Percentiles rank a stretch among this genome's conserved stretches.
These are phyloP conservation scores for Westerdykella ornata DNA, from an alignment of 2,329 filamentous ascomycete genomes.

Conservation along the genomic window DNA sequence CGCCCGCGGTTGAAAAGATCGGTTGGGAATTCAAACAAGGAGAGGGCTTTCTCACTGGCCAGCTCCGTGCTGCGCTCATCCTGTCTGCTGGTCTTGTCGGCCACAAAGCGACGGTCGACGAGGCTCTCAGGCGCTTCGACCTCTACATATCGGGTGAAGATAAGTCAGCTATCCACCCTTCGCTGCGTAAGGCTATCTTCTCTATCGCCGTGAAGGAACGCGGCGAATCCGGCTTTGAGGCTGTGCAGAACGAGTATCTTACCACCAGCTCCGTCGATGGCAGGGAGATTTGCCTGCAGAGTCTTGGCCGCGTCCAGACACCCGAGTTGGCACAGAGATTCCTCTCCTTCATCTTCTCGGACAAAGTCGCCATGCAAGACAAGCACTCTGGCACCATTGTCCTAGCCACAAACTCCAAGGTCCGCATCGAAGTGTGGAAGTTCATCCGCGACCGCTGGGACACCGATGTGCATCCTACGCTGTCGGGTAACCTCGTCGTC, in stretches of 20 bases:
- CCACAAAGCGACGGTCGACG: conserved; percentile 64
- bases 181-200: conserved; percentile 74
- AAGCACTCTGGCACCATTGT: conserved; percentile 73
- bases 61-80: conserved; percentile 78
- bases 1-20: conserved; percentile 66
- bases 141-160: conserved; percentile 64
- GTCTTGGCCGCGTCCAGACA: conserved; percentile 68
- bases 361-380: conserved; percentile 78
- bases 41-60: conserved; percentile 75
- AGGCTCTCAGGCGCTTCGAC: conserved; percentile 73
- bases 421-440: conserved; percentile 71
- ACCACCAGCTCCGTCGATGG: conserved; percentile 81
- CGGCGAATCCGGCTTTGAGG: conserved; percentile 60
- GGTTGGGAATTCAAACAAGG: conserved; percentile 76
- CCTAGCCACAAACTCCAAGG: conserved; percentile 65
- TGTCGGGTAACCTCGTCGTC: conserved; percentile 76
- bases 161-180: conserved; percentile 67
- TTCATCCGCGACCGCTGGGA: conserved; percentile 83
- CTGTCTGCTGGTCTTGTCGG: conserved; percentile 66
- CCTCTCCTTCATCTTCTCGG: conserved; percentile 71
- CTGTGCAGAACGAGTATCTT: conserved; percentile 78
- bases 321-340: conserved; percentile 60
- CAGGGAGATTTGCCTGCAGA: conserved; percentile 74
- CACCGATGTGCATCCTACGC: conserved; percentile 56
- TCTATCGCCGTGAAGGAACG: conserved; percentile 70